Conservation (phyloP, 2,329 filamentous ascomycete species). For the Aschersonia sp. region DNA sequence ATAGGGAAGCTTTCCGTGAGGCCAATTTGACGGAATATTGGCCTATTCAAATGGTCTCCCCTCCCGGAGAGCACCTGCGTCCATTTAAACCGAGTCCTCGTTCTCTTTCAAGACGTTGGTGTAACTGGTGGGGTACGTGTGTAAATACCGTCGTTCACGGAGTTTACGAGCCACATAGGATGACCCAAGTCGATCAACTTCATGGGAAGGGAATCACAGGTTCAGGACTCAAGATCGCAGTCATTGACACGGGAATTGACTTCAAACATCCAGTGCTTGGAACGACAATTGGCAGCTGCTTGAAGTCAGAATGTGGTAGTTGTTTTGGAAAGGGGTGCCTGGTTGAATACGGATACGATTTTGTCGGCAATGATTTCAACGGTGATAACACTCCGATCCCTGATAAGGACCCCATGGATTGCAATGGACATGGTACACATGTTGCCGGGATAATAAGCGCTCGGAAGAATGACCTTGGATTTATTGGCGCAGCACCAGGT, state of each 20-base stretch:
- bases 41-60: neutral
- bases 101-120: neutral
- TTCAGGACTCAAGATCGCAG: constrained; percentile 14
- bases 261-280: constrained; percentile 40
- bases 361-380: constrained; percentile 22
- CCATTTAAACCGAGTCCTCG: neutral
- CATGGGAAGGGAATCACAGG: constrained; percentile 12
- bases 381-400: constrained; percentile 15
- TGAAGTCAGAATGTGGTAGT: constrained; percentile 19
- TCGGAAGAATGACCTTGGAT: constrained; percentile 17
- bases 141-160: neutral
- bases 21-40: neutral
- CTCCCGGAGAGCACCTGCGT: neutral
- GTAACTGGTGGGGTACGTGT: neutral
- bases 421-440: constrained; percentile 27
- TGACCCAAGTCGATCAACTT: neutral
- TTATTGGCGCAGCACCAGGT: constrained; percentile 23
- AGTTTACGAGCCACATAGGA: neutral
- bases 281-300: constrained; percentile 6
- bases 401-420: constrained; percentile 22
- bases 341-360: constrained; percentile 26
- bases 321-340: constrained; percentile 30
- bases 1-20: neutral
- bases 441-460: constrained; percentile 30
- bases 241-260: constrained; percentile 25